Evolutionary conservation across 2,329 filamentous ascomycete genomes (phyloP), one percentile per base, ranked within the genome.

Genomic region (Teratosphaeria pseudoeucalypti): DNA sequence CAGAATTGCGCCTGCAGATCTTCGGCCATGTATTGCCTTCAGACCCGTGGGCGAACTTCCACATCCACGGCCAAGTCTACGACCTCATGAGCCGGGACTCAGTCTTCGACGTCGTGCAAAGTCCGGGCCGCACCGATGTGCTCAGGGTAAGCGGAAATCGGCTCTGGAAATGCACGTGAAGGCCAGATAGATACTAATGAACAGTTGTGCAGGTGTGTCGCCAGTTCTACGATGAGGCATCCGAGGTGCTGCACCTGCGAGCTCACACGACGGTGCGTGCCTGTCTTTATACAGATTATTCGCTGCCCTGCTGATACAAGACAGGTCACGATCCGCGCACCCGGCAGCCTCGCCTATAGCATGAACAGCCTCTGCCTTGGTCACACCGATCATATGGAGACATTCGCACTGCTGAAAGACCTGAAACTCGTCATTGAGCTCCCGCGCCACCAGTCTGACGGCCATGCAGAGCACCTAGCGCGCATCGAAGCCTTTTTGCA

Each of bases 1-100:
- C 57, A 49, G 57, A 59, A 23, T 19, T 59, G 19, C 57, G 52
- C 32, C 52, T 49, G 12, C 23, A 34, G 6, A 59, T 59, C 53
- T 59, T 55, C 57, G 37, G 55, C 53, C 16, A 9, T 23, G n/a
- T 57, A 1, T 32, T 57, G 23, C 34, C 19, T 14, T 11, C 11
- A 14, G 26, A n/a, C 6, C 39, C 34, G 14, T 57, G 55, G 55
- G 34, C 43, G n/a, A 26, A 11, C 19, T 37, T 47, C 34, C 55
- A 57, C 55, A 49, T 57, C 37, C 39, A 57, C 55, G 23, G 29
- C 16, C 34, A 57, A 19, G 55, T 57, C 55, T 57, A 57, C 37
- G 23, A 49, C 19, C 34, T 49, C 37, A 37, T 14, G 19, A 43
- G n/a, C 26, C 34, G 43, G 19, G 43, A 47, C 7, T 2, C 16